Percentiles rank a stretch among this genome's conserved stretches.
These are phyloP conservation scores for Phialophora tarda DNA, from an alignment of 2,329 filamentous ascomycete species.

Conservation along the genomic window DNA sequence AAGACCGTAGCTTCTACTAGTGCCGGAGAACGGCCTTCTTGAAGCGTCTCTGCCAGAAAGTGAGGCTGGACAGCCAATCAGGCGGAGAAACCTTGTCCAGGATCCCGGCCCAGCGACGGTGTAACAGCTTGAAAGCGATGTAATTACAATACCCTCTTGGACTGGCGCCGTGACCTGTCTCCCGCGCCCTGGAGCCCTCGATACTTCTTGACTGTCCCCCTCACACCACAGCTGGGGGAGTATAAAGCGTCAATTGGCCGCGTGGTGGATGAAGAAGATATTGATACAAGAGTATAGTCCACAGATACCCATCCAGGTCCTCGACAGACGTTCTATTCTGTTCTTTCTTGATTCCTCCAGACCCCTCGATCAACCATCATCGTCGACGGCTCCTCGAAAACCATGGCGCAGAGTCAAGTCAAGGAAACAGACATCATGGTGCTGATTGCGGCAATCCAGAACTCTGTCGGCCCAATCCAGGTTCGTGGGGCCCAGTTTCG, in stretches of 20 bases:
- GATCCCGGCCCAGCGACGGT: not conserved
- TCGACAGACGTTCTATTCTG: not conserved
- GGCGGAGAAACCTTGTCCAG: not conserved
- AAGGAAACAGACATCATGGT: conserved; percentile 33
- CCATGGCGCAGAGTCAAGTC: conserved; percentile 28
- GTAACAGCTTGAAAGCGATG: not conserved
- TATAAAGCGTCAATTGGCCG: not conserved
- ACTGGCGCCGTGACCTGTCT: not conserved
- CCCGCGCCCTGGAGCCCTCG: not conserved
- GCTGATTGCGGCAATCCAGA: conserved; percentile 33
- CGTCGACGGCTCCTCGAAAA: not conserved
- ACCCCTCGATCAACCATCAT: not conserved
- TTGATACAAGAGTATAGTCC: not conserved
- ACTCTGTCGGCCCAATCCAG: conserved; percentile 33
- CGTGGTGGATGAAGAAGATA: not conserved
- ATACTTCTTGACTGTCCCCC: not conserved
- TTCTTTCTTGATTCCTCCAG: not conserved
- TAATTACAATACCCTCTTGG: conserved; percentile 12
- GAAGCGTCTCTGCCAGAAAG: conserved; percentile 5
- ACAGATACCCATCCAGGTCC: not conserved
- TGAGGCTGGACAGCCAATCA: conserved; percentile 4
- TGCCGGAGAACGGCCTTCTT: conserved; percentile 27
- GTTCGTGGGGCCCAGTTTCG: conserved; percentile 7
- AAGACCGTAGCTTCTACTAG: not conserved
- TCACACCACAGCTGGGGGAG: not conserved